Evolutionary conservation across 305 asterid species (phyloP).

Genomic region (Fraxinus floribunda): DNA sequence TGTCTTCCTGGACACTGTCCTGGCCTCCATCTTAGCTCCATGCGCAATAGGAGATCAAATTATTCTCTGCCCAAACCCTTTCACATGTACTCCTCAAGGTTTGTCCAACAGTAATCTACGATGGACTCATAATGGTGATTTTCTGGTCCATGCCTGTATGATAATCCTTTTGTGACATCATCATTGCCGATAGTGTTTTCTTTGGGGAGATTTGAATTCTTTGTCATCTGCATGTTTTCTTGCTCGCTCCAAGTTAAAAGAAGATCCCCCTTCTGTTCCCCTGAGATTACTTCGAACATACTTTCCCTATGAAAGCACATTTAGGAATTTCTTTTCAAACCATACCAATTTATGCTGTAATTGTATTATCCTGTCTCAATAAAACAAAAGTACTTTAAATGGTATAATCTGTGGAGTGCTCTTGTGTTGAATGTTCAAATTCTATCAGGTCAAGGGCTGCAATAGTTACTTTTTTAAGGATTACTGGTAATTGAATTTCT

Average conservation of each 20-base stretch:
- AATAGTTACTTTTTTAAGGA: background rate
- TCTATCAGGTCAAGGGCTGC: background rate
- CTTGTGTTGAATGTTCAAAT: background rate
- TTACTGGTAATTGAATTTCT: constrained; percentile 4
- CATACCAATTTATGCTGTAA: background rate
- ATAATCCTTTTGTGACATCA: background rate
- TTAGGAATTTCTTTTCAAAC: background rate
- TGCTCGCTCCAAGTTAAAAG: background rate
- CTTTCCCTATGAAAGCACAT: background rate
- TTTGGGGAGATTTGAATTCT: background rate
- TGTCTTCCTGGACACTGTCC: background rate
- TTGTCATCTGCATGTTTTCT: background rate
- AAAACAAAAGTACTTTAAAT: background rate
- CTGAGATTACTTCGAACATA: background rate
- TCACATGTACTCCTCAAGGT: background rate
- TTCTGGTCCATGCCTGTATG: background rate
- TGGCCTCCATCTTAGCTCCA: background rate
- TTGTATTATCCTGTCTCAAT: background rate
- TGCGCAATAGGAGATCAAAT: background rate
- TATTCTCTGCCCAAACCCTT: background rate
- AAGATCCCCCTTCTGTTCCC: background rate
- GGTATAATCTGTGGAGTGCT: background rate
- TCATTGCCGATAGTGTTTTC: background rate
- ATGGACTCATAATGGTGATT: background rate
- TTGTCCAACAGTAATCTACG: background rate